Percentiles rank a stretch among this genome's conserved stretches.
Conservation (phyloP, 805 yeast species). For the Gaillardinia entomophila region DNA sequence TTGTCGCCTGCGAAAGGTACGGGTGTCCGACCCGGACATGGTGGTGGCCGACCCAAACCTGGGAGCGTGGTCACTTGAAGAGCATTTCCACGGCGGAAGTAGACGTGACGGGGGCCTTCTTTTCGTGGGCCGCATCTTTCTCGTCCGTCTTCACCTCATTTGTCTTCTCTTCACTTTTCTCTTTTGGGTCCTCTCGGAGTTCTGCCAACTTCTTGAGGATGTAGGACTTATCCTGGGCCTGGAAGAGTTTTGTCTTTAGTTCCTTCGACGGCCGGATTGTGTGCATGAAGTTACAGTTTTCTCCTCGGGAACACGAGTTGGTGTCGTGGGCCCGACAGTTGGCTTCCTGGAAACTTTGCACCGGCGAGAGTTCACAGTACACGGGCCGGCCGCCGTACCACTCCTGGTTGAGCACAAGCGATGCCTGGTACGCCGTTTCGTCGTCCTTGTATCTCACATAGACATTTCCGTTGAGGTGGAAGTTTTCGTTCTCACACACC, state of each 20-base stretch:
- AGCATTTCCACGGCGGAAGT: not conserved
- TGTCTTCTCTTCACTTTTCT: too few species aligned
- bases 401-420: constrained; percentile 58
- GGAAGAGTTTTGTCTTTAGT: constrained; percentile 34
- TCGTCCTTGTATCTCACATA: constrained; percentile 56
- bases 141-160: too few species aligned
- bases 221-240: constrained; percentile 35
- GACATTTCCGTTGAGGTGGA: constrained; percentile 83
- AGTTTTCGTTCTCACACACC: constrained; percentile 78
- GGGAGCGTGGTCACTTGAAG: not conserved
- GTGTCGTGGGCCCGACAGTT: constrained; percentile 68
- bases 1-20: not conserved
- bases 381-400: constrained; percentile 83
- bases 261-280: constrained; percentile 48
- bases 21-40: not conserved
- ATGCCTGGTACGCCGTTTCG: constrained; percentile 56
- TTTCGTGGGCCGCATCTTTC: too few species aligned
- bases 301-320: constrained; percentile 68
- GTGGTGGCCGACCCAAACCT: not conserved
- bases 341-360: constrained; percentile 61
- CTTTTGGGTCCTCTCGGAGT: too few species aligned
- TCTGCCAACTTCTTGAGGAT: too few species aligned
- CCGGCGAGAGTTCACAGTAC: constrained; percentile 75
- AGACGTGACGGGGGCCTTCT: not conserved
- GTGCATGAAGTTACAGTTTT: constrained; percentile 85